Percentiles rank a stretch among this genome's conserved stretches.
Conservation (phyloP, 805 yeast species). For the Barnettozyma siamensis region DNA sequence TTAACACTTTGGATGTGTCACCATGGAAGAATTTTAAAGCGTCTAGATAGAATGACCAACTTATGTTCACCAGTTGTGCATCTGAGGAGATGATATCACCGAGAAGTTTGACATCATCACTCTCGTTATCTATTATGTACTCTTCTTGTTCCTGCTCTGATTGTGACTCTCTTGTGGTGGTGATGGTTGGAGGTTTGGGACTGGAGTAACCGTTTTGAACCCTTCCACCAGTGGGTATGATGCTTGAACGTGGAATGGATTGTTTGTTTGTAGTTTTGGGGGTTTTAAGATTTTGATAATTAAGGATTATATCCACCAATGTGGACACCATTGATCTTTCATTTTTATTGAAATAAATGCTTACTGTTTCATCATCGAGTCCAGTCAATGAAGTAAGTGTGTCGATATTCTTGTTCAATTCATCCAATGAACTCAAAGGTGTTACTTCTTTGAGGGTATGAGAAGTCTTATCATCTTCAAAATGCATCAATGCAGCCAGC, state of each 20-base stretch:
- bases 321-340: neutral
- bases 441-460: too few relatives aligned
- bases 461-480: too few relatives aligned
- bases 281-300: neutral
- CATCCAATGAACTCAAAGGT: too few relatives aligned
- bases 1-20: slow-evolving; percentile 33
- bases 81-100: slow-evolving; percentile 30
- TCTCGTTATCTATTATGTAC: slow-evolving; percentile 10
- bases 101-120: slow-evolving; percentile 30
- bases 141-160: neutral
- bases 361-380: neutral
- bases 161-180: neutral
- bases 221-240: slow-evolving; percentile 6
- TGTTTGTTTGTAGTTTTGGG: too few relatives aligned
- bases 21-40: slow-evolving; percentile 42
- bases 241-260: too few relatives aligned
- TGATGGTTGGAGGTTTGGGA: neutral
- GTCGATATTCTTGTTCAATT: too few relatives aligned
- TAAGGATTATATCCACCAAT: slow-evolving; percentile 2
- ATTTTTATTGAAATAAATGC: neutral
- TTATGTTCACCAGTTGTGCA: slow-evolving; percentile 29
- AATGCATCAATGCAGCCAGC: too few relatives aligned
- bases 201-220: neutral
- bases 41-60: slow-evolving; percentile 33
- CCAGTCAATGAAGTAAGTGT: neutral